Conservation (phyloP, 352 stramenopile genomes). For the Phytophthora gonapodyides region DNA sequence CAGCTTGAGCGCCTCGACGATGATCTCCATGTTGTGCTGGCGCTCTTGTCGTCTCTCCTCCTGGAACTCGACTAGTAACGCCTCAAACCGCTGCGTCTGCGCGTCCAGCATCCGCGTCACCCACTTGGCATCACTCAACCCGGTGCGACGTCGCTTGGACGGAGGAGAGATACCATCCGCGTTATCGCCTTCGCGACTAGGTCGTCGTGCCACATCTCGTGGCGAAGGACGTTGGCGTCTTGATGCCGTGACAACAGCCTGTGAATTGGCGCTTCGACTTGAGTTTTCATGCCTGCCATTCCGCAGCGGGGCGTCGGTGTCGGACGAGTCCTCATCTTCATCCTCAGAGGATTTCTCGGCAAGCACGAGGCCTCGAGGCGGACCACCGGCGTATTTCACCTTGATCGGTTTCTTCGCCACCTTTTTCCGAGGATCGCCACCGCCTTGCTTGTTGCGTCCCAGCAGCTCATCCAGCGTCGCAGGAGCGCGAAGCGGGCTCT, state of each 20-base stretch:
- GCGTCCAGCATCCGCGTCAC: conserved; percentile 39
- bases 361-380: conserved; percentile 22
- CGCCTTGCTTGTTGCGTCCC: conserved; percentile 17
- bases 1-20: conserved; percentile 43
- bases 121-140: conserved; percentile 38
- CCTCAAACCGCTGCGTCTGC: conserved; percentile 43
- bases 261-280: conserved; percentile 19
- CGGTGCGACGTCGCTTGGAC: conserved; percentile 28
- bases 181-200: conserved; percentile 14
- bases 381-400: conserved; percentile 17
- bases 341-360: conserved; percentile 23
- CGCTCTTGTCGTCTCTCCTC: conserved; percentile 47
- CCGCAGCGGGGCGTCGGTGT: conserved; percentile 11
- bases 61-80: conserved; percentile 43
- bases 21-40: conserved; percentile 46
- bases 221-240: conserved; percentile 3
- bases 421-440: conserved; percentile 16
- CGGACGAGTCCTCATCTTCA: conserved; percentile 7
- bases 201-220: conserved; percentile 16
- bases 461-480: conserved; percentile 28
- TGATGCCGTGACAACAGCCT: neutral
- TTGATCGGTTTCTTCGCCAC: conserved; percentile 15
- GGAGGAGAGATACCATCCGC: conserved; percentile 2
- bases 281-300: conserved; percentile 22
- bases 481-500: conserved; percentile 22